Percentiles rank a stretch among this genome's conserved stretches.
phyloP scores from a whole-genome alignment of 306 rosid genomes.

The Prunus kanzakura region DNA sequence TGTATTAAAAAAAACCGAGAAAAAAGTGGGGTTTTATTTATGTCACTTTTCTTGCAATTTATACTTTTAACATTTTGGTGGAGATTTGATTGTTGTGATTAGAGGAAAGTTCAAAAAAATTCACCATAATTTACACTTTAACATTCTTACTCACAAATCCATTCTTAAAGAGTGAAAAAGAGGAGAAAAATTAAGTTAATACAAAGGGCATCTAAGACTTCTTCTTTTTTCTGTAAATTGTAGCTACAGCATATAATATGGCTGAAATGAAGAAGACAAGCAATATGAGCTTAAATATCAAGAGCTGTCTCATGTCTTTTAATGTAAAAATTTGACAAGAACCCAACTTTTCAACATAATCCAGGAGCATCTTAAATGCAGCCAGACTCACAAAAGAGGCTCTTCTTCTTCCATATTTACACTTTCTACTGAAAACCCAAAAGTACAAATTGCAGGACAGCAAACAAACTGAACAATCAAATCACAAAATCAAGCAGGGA shows the following conservation, averaged over 20 bases:
- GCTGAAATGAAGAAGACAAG: not conserved
- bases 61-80: not conserved
- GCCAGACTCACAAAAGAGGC: not conserved
- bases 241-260: not conserved
- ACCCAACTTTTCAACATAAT: not conserved
- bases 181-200: not conserved
- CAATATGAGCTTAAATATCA: not conserved
- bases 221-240: not conserved
- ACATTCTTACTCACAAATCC: not conserved
- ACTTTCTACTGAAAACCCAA: not conserved
- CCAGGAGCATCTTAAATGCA: not conserved
- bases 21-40: not conserved
- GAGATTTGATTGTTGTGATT: not conserved
- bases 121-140: not conserved
- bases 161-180: not conserved
- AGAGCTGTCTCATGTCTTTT: not conserved
- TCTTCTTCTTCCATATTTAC: conserved; percentile 5
- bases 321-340: not conserved
- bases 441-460: not conserved
- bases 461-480: not conserved
- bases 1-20: not conserved
- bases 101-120: not conserved
- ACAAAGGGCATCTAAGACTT: not conserved
- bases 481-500: conserved; percentile 25
- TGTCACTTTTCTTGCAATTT: not conserved